Percentiles rank a stretch among this genome's conserved stretches.
Conservation (phyloP, 1,139 yeast genomes). For the Zygotorulaspora mrakii region DNA sequence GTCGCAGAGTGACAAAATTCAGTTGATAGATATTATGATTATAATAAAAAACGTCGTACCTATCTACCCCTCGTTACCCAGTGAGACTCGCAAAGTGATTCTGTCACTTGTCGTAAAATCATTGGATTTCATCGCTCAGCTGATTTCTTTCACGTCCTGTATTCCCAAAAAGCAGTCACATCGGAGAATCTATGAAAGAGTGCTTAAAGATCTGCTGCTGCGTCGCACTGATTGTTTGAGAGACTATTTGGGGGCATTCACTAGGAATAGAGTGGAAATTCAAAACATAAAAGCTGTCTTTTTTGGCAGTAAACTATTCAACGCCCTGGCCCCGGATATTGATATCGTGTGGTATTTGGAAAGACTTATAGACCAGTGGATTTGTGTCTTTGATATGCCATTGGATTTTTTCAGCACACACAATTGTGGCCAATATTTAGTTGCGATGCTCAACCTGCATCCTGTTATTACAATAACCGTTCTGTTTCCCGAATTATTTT, state of each 20-base stretch:
- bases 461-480: conserved; percentile 28
- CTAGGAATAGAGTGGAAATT: conserved; percentile 18
- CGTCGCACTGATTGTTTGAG: conserved; percentile 13
- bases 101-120: conserved; percentile 13
- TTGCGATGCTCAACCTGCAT: conserved; percentile 32
- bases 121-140: conserved; percentile 17
- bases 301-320: conserved; percentile 39
- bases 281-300: conserved; percentile 30
- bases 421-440: conserved; percentile 20
- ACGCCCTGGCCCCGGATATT: conserved; percentile 29
- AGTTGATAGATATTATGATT: conserved; percentile 19
- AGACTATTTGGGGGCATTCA: conserved; percentile 11
- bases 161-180: conserved; percentile 14
- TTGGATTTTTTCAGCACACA: not conserved
- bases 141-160: conserved; percentile 15
- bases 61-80: conserved; percentile 23
- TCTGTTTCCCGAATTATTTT: conserved; percentile 28
- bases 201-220: conserved; percentile 19
- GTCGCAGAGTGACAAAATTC: conserved; percentile 5
- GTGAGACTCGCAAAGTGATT: conserved; percentile 8
- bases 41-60: conserved; percentile 27
- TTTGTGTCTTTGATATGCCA: conserved; percentile 18
- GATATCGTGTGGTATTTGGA: conserved; percentile 30
- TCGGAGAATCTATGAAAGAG: conserved; percentile 16
- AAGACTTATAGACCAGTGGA: conserved; percentile 30